These are phyloP conservation scores for Erodium trifolium DNA, from an alignment of 441 rosid genomes.

Conservation along the genomic window DNA sequence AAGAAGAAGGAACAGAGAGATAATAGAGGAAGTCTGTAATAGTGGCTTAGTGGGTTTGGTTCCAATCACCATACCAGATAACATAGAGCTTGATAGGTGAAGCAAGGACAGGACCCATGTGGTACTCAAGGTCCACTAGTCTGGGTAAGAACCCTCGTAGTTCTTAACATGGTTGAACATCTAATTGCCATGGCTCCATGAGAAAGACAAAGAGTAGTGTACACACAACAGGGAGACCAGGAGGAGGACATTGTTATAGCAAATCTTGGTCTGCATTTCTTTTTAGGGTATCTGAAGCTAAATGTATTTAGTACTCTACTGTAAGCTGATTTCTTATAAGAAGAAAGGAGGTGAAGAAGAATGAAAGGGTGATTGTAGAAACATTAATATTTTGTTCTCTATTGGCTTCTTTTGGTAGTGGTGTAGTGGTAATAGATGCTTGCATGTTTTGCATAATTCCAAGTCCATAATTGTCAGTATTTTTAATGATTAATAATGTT, in stretches of 20 bases:
- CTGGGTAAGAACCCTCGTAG: conserved; percentile 54
- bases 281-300: not conserved
- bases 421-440: conserved; percentile 13
- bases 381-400: conserved; percentile 11
- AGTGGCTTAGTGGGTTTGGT: conserved; percentile 36
- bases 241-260: conserved; percentile 15
- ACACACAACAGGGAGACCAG: conserved; percentile 4
- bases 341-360: not conserved
- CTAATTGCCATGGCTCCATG: conserved; percentile 21
- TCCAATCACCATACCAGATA: conserved; percentile 66
- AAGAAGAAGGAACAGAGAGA: conserved; percentile 31
- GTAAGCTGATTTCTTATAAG: conserved; percentile 10
- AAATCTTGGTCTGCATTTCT: conserved; percentile 21
- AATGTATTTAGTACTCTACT: not conserved
- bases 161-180: conserved; percentile 28
- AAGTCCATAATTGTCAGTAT: conserved; percentile 18
- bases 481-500: conserved; percentile 21
- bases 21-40: conserved; percentile 51
- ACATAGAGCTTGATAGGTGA: conserved; percentile 41
- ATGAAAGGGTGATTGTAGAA: conserved; percentile 16
- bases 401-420: not conserved
- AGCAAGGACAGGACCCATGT: conserved; percentile 61
- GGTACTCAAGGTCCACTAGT: conserved; percentile 43
- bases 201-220: conserved; percentile 16
- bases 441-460: conserved; percentile 19